phyloP scores from a whole-genome alignment of 148 eudicot species.

The Cornus suecica region DNA sequence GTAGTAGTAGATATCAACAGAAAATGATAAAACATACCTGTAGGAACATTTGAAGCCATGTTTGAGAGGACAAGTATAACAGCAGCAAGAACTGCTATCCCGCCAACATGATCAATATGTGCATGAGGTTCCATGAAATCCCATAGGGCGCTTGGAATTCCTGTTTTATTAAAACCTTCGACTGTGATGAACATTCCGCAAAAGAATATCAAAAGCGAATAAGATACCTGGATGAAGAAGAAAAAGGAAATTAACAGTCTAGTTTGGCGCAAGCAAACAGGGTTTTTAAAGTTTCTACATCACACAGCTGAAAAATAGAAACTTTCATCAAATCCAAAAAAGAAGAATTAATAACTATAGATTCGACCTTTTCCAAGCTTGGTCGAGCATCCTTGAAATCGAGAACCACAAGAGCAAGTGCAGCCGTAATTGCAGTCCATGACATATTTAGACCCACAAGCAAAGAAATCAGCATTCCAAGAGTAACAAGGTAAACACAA shows the following conservation, averaged over 20 bases:
- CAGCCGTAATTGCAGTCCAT: constrained; percentile 77
- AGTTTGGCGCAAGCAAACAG: background rate
- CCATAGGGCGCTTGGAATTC: constrained; percentile 70
- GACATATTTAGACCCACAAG: constrained; percentile 69
- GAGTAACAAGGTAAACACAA: constrained; percentile 57
- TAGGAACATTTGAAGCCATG: constrained; percentile 79
- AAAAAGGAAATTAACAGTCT: background rate
- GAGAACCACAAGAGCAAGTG: constrained; percentile 68
- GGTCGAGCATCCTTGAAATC: constrained; percentile 30
- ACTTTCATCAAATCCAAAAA: background rate
- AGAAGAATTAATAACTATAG: background rate
- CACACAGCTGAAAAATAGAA: background rate
- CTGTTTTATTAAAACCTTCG: constrained; percentile 72
- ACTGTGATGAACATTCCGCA: constrained; percentile 86
- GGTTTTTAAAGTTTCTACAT: background rate
- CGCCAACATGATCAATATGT: constrained; percentile 43
- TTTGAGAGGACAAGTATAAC: constrained; percentile 70
- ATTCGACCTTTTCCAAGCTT: constrained; percentile 55
- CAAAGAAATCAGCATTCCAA: constrained; percentile 63
- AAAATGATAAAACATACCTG: constrained; percentile 34
- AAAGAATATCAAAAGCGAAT: constrained; percentile 67
- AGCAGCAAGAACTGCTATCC: constrained; percentile 50
- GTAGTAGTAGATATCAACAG: background rate
- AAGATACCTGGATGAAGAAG: constrained; percentile 51
- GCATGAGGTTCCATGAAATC: constrained; percentile 72